Base-by-base conservation (phyloP, 371 early-diverging fungal species). In the Massospora cicadina region DNA sequence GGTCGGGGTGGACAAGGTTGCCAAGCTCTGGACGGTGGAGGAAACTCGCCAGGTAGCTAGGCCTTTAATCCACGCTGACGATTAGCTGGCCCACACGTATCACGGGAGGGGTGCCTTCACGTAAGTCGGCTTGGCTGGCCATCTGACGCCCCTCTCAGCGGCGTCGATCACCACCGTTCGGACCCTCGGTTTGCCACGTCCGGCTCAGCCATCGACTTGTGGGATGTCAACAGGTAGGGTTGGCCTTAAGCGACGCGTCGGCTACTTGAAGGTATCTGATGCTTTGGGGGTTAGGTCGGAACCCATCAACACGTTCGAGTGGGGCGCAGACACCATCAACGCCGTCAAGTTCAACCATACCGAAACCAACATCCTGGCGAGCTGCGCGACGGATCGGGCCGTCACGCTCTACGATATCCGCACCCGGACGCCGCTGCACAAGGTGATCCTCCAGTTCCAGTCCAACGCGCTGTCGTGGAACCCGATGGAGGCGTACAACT, bases 401-500 rank as follows among this genome's bases (percentile, higher is more conserved):
- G 78, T 98, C 67, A 86, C 85, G n/a, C 71, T 98, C 24, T 95
- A 95, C 70, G 98, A 98, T 71, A 72, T 93, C 64, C 77, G 98
- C 66, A 88, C 91, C 1, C 82, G 71, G 66, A 78, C 83, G 33
- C 90, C 96, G 0, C 71, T 96, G 61, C 74, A 82, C 24, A 93
- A 91, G 69, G 65, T 84, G 3, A 75, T 88, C 65, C 80, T 91
- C 83, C 71, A 78, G 63, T 76, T 93, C 76, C 82, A 83, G 66
- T 85, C 93, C 26, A 98, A 98, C 71, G 90, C 94, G 12, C 82
- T 98, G 63, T 81, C 90, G 21, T 98, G 98, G 97, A 98, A 98
- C 71, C 98, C 98, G 1, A 90, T 94, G 87, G 95, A 94, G 72
- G 91, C 98, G 0, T 90, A 83, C 71, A 88, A 83, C 65, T 96